Evolutionary conservation across 306 rosid species (phyloP).

Genomic region (Aeschynomene evenia): DNA sequence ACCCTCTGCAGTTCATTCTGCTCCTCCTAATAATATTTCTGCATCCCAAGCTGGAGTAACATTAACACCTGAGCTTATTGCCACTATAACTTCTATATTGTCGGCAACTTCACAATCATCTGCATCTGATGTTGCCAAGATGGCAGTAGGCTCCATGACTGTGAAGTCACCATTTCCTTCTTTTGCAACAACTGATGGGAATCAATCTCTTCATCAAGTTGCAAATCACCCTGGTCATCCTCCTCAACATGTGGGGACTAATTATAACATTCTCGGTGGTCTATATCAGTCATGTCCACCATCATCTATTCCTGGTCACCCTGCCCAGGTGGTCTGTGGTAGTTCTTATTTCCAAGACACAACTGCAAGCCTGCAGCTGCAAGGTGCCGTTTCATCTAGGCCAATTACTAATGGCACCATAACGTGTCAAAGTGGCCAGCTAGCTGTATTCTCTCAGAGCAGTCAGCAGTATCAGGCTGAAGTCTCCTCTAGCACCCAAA

Average conservation of each 20-base stretch:
- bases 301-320: conserved; percentile 51
- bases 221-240: conserved; percentile 56
- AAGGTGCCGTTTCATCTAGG: conserved; percentile 57
- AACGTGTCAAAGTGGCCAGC: conserved; percentile 60
- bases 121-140: conserved; percentile 52
- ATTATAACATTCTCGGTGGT: conserved; percentile 49
- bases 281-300: conserved; percentile 77
- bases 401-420: conserved; percentile 45
- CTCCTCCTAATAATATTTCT: conserved; percentile 44
- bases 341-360: conserved; percentile 61
- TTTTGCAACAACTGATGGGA: conserved; percentile 43
- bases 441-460: conserved; percentile 43
- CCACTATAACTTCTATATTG: conserved; percentile 71
- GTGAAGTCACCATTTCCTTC: conserved; percentile 59
- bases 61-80: conserved; percentile 94
- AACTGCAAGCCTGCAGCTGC: conserved; percentile 49
- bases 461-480: conserved; percentile 63
- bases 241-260: conserved; percentile 61
- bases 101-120: conserved; percentile 70
- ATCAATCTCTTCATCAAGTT: conserved; percentile 66
- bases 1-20: conserved; percentile 55
- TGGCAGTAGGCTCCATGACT: conserved; percentile 47
- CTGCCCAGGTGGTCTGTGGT: conserved; percentile 49
- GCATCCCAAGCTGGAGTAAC: conserved; percentile 74
- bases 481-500: conserved; percentile 49